Base-by-base conservation (phyloP, 306 rosid genomes). In the Cicer pinnatifidum region DNA sequence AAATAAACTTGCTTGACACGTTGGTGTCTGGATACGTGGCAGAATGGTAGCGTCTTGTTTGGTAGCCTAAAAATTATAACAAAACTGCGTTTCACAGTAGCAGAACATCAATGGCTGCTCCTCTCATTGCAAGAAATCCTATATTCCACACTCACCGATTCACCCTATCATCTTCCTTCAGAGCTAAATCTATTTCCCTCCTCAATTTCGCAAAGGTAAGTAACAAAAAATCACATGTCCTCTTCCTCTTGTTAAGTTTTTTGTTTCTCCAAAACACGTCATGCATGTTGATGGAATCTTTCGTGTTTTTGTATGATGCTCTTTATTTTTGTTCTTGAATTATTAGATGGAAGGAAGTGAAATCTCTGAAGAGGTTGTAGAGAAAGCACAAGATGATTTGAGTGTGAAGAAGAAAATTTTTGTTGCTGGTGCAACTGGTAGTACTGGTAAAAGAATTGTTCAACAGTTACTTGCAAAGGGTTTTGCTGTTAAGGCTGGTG, bases 351-450 rank as follows among this genome's bases (percentile, higher is more conserved):
- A 83, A 83, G 89, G 90, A 43, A 57, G 72, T 73, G 91, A 84
- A 82, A 89, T 88, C 12, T 75, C 76, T 0, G 86, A 86, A 84
- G 87, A 88, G 73, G 80, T 76, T 11, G 9, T 71, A n/a, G 84
- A 71, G 53, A 71, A 43, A 50, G 65, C 72, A 13, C 82, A 79
- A 23, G 84, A 75, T 70, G 84, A 75, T 73, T 72, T 35, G 37
- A 61, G 20, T 73, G 81, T 68, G 28, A 83, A 81, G 85, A 93
- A 77, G 85, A 93, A 88, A 72, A 67, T 91, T 7, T 93, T 93
- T 86, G 98, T 93, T 60, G 98, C 94, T 41, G 98, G 98, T 10
- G 97, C 98, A 8, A 86, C 96, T 17, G 98, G 98, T 62, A 91
- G 89, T 44, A 91, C 98, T 7, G 98, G 98, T 11, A 91, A 84